These are phyloP conservation scores for Suhomyces xylopsoci DNA, from an alignment of 805 yeast species.

Conservation along the genomic window DNA sequence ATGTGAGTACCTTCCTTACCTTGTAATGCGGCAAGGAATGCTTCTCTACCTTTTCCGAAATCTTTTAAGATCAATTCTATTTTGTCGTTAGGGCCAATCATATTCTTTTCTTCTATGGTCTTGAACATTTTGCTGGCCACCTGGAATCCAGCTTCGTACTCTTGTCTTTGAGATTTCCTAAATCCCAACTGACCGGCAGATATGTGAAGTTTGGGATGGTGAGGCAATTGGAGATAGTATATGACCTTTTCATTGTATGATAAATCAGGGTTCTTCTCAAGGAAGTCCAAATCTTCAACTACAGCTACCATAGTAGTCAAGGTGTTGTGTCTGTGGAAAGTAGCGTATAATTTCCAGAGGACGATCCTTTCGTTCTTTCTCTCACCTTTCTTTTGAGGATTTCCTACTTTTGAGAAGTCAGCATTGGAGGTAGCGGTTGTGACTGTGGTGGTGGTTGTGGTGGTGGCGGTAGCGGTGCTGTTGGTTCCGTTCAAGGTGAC, in stretches of 20 bases:
- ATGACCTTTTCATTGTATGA: constrained; percentile 69
- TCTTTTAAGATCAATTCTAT: constrained; percentile 77
- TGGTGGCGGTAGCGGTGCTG: background rate
- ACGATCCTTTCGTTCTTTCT: constrained; percentile 35
- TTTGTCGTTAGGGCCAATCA: constrained; percentile 49
- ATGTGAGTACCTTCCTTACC: constrained; percentile 84
- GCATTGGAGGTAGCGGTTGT: background rate
- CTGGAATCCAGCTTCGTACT: constrained; percentile 90
- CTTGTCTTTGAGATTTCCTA: constrained; percentile 84
- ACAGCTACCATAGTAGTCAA: constrained; percentile 72
- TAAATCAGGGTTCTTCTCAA: constrained; percentile 52
- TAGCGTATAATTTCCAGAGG: constrained; percentile 71
- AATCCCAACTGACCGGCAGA: constrained; percentile 88
- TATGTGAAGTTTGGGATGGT: constrained; percentile 63
- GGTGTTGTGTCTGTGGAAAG: constrained; percentile 80
- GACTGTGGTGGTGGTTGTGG: background rate
- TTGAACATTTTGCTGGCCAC: constrained; percentile 72
- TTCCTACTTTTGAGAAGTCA: background rate
- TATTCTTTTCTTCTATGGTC: constrained; percentile 60
- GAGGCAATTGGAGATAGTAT: constrained; percentile 76
- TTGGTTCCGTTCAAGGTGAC: constrained; percentile 3
- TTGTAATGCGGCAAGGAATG: constrained; percentile 75
- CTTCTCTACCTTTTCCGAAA: constrained; percentile 87
- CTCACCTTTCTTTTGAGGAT: constrained; percentile 1
- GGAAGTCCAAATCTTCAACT: constrained; percentile 58